These are phyloP conservation scores for Fusarium mundagurra DNA, from an alignment of 2,329 filamentous ascomycete genomes.

Conservation along the genomic window DNA sequence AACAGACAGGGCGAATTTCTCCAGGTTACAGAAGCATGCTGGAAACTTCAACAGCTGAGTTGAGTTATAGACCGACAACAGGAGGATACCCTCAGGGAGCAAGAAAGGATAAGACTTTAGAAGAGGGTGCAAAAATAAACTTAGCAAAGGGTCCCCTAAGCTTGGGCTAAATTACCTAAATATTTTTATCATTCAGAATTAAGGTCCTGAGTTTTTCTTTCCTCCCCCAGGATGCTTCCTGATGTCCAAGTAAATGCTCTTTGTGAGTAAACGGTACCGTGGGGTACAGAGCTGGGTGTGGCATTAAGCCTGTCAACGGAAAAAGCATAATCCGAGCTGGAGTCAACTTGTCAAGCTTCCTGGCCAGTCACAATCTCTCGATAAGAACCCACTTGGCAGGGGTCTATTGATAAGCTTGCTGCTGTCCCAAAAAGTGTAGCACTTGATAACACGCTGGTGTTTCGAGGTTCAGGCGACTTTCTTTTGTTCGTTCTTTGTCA, in stretches of 20 bases:
- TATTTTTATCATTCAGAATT: not conserved
- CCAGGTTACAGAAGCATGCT: not conserved
- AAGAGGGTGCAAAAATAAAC: not conserved
- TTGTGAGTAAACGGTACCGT: not conserved
- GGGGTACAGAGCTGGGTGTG: not conserved
- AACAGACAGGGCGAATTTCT: not conserved
- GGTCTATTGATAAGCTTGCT: slow-evolving; percentile 29
- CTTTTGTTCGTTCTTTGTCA: slow-evolving; percentile 18
- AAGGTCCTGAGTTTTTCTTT: not conserved
- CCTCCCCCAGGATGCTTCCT: not conserved
- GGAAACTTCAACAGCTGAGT: not conserved
- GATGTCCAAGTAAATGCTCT: not conserved
- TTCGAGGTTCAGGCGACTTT: slow-evolving; percentile 22
- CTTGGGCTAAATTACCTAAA: not conserved
- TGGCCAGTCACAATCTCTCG: slow-evolving; percentile 31
- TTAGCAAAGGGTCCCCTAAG: not conserved
- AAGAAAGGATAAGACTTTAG: not conserved
- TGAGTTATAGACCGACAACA: not conserved
- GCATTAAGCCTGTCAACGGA: not conserved
- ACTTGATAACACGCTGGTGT: slow-evolving; percentile 52
- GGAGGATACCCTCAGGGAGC: not conserved
- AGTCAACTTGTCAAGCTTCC: slow-evolving; percentile 10
- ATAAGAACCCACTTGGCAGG: slow-evolving; percentile 37
- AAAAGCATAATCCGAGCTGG: slow-evolving; percentile 25
- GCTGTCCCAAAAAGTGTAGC: slow-evolving; percentile 27